These are phyloP conservation scores for Taiozyma sp. DNA, from an alignment of 1,139 yeast species.

Conservation along the genomic window DNA sequence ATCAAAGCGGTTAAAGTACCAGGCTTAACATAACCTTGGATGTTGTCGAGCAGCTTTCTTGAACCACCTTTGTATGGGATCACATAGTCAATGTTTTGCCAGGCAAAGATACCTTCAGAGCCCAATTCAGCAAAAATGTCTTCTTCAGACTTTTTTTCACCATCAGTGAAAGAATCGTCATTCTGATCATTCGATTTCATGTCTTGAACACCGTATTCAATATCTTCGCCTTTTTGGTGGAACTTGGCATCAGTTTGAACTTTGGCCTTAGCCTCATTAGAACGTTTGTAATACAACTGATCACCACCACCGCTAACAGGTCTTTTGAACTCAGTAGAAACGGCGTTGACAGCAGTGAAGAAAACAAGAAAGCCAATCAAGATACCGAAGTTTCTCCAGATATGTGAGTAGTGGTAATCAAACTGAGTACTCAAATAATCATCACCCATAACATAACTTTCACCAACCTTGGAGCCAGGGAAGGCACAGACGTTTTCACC, in stretches of 20 bases:
- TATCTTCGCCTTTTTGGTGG: background rate
- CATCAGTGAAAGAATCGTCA: background rate
- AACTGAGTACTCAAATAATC: conserved; percentile 34
- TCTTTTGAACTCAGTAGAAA: conserved; percentile 36
- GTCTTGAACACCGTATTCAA: conserved; percentile 11
- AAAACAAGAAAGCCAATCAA: conserved; percentile 37
- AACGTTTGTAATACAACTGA: conserved; percentile 33
- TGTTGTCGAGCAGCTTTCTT: conserved; percentile 40
- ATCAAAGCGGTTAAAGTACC: conserved; percentile 58
- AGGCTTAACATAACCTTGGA: conserved; percentile 54
- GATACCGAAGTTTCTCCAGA: conserved; percentile 52
- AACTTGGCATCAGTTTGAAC: background rate
- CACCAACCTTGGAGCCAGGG: conserved; percentile 38
- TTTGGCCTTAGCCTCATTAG: conserved; percentile 7
- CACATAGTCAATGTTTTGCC: conserved; percentile 38
- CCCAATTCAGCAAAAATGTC: conserved; percentile 13
- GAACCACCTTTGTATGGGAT: conserved; percentile 31
- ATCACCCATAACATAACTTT: conserved; percentile 42
- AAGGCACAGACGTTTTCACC: conserved; percentile 48
- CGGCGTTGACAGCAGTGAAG: conserved; percentile 13
- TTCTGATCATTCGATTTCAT: background rate
- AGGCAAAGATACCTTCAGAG: conserved; percentile 28
- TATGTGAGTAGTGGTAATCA: conserved; percentile 35
- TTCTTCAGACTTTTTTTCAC: background rate
- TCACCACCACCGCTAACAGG: conserved; percentile 39